Conservation (phyloP, 768 basidiomycete genomes). For the Suillus discolor region DNA sequence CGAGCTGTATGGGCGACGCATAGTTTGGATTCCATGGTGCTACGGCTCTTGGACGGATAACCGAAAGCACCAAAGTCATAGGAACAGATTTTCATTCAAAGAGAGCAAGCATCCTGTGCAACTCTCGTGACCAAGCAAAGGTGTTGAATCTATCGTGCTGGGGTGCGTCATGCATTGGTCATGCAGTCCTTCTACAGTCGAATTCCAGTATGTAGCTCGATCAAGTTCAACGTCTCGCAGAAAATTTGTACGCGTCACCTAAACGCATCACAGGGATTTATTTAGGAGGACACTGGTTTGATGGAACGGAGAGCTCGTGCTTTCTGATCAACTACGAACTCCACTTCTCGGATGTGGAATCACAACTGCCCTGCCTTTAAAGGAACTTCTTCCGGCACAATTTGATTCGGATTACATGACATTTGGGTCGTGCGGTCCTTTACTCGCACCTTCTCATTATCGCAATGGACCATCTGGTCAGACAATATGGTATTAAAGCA, state of each 20-base stretch:
- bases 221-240: constrained; percentile 77
- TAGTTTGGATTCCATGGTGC: constrained; percentile 97
- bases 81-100: constrained; percentile 98
- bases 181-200: constrained; percentile 83
- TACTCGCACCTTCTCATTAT: constrained; percentile 97
- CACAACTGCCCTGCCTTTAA: constrained; percentile 90
- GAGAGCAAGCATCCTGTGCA: constrained; percentile 90
- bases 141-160: constrained; percentile 99
- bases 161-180: constrained; percentile 94
- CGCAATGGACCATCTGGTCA: constrained; percentile 87
- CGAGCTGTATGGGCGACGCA: constrained; percentile 97
- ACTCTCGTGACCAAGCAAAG: constrained; percentile 93
- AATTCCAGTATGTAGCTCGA: constrained; percentile 79
- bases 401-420: constrained; percentile 92
- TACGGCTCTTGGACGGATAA: constrained; percentile 99
- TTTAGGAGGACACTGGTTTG: constrained; percentile 90
- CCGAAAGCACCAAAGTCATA: constrained; percentile 92
- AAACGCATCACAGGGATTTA: constrained; percentile 80
- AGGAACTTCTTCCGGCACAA: constrained; percentile 78
- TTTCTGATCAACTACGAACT: constrained; percentile 83
- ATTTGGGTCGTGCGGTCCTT: constrained; percentile 99
- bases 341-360: constrained; percentile 94
- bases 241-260: constrained; percentile 87
- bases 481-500: constrained; percentile 81
- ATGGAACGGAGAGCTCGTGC: constrained; percentile 92